Evolutionary conservation across 1,139 yeast species (phyloP), one percentile per base, ranked within the genome.

Genomic region (Candida buenavistaensis): DNA sequence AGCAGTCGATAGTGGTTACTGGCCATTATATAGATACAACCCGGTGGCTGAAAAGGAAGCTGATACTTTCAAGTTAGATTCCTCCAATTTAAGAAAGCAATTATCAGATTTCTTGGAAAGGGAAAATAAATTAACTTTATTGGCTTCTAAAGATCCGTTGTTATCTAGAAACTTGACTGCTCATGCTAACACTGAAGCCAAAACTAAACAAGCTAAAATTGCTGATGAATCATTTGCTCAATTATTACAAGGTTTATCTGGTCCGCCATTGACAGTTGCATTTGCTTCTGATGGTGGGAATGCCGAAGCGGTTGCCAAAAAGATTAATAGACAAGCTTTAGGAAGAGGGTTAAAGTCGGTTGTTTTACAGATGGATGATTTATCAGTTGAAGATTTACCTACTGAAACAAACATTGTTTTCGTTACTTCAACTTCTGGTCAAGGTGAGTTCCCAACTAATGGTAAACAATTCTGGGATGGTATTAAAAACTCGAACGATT

Each of bases 261-360:
- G 97, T 22, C 97, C 97, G 30, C 97, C 97, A 36, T 62, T 92
- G 45, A 85, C 95, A 6, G 75, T 90, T 44, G 85, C 92, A 27
- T 90, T 79, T 62, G 97, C 97, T 3, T 88, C 96, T 20, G 97
- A 90, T 59, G 97, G 96, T 59, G 97, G 97, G 38, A 85, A 81
- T 52, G 97, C 96, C 28, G 89, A 88, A 53, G 78, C 75, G 29
- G 68, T 89, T 17, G 95, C 96, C 25, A 86, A 83, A 59, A 81
- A 87, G 56, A 65, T 90, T 38, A 84, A 82, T 40, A 77, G 88
- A 52, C 87, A 95, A 55, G 96, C 96, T 12, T 65, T 82, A 47
- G 88, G 83, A 30, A 78, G 96, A 55, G 96, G 97, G 22, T 74
- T 90, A 49, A 89, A 88, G 62, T 75, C 95, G 3, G 69, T 78